Base-by-base conservation (phyloP, 768 basidiomycete species). In the Lactifluus volemus region DNA sequence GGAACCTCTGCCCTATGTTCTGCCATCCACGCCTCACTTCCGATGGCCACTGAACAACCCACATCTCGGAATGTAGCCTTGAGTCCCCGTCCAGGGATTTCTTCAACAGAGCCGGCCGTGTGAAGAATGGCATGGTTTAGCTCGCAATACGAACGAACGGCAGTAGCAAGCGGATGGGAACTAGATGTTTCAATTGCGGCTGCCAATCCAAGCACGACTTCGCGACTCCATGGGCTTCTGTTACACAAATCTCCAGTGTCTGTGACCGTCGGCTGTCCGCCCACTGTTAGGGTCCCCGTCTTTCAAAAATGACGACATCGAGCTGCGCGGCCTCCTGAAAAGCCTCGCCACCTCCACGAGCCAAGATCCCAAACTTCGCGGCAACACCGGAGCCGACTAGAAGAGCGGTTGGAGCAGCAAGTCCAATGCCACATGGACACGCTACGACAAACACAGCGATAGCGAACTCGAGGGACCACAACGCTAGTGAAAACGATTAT, bases 381-480 rank as follows among this genome's bases (percentile, higher is more conserved):
- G 88, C 86, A 5, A 94, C 74, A 3, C 92, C 91, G 5, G 84
- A 82, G 4, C 92, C 92, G 4, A 94, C 90, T 3, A 91, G 79
- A 38, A 92, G 79, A 10, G 92, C 92, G 0, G 90, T 91, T 0
- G 92, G 92, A 3, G 89, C 90, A 2, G 92, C 92, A 9, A 94
- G 79, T 32, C 86, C 89, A 38, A 92, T 88, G 9, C 90, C 89
- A 65, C 90, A 93, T 4, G 92, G 91, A 70, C 91, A 93, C 5
- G 91, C 88, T 14, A 92, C 83, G 12, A 93, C 88, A 60, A 92
- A 86, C 8, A 87, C 87, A 3, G 89, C 81, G 39, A 92, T 88
- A 3, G 88, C 83, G 68, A 94, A 93, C 66, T 90, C 83, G 17
- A 93, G 75, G 1, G 89, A 85, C 86, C 86, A 88, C 2, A 86